Percentiles rank a stretch among this genome's conserved stretches.
phyloP scores from a whole-genome alignment of 768 basidiomycete genomes.

The Rubroboletus satanas region DNA sequence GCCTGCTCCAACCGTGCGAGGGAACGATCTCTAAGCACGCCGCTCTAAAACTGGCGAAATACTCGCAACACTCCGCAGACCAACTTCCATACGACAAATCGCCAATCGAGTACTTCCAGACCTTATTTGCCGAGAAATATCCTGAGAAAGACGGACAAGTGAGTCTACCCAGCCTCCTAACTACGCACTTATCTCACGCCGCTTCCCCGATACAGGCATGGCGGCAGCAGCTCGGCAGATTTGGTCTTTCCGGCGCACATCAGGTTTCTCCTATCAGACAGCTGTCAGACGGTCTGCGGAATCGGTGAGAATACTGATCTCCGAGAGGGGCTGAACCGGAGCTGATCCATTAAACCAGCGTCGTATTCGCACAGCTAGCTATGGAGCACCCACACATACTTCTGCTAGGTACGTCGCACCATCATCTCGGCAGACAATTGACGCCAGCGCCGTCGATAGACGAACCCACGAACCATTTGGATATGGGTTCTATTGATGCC shows the following conservation, averaged over 20 bases:
- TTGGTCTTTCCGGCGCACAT: constrained; percentile 91
- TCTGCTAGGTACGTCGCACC: constrained; percentile 57
- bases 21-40: constrained; percentile 90
- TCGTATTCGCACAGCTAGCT: constrained; percentile 93
- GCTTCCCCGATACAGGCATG: constrained; percentile 57
- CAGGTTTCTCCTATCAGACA: constrained; percentile 93
- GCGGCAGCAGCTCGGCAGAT: constrained; percentile 92
- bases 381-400: constrained; percentile 98
- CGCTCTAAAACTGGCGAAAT: constrained; percentile 92
- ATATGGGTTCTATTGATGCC: constrained; percentile 97
- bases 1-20: constrained; percentile 69
- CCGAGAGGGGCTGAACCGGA: neutral
- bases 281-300: constrained; percentile 92
- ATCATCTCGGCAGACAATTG: constrained; percentile 9
- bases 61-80: constrained; percentile 98
- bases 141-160: constrained; percentile 89
- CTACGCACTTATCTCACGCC: constrained; percentile 9
- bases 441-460: constrained; percentile 40
- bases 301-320: constrained; percentile 56
- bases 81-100: constrained; percentile 91
- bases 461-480: constrained; percentile 96
- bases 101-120: constrained; percentile 93
- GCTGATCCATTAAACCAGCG: constrained; percentile 42
- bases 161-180: constrained; percentile 10
- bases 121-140: constrained; percentile 72